Percentiles rank a stretch among this genome's conserved stretches.
Conservation (phyloP, 208 protist species). For the Acanthamoeba royreba region DNA sequence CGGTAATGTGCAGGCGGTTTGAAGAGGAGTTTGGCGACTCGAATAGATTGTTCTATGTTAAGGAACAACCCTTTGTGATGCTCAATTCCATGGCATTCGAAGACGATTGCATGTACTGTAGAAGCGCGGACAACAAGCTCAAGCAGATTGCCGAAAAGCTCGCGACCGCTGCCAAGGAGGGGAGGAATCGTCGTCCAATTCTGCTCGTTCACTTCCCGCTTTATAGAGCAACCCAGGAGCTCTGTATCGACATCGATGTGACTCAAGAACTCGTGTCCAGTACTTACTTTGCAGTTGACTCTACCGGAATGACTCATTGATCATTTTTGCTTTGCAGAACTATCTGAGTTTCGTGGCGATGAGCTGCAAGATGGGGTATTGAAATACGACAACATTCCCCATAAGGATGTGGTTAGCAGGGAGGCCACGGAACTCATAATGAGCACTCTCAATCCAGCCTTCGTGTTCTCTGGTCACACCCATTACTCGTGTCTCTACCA, state of each 20-base stretch:
- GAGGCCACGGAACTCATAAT: background rate
- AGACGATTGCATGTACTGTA: background rate
- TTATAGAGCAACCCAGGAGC: background rate
- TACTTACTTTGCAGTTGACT: background rate
- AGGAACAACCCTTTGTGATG: slow-evolving; percentile 17
- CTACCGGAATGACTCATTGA: background rate
- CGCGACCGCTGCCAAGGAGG: background rate
- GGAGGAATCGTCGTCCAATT: background rate
- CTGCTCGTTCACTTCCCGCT: slow-evolving; percentile 22
- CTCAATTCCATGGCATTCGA: slow-evolving; percentile 46
- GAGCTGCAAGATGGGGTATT: slow-evolving; percentile 1
- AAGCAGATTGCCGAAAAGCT: background rate
- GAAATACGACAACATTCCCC: background rate
- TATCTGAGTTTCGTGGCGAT: slow-evolving; percentile 9
- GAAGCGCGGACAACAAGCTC: background rate
- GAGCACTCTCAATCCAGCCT: background rate
- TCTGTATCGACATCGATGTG: background rate
- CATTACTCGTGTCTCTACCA: slow-evolving; percentile 30
- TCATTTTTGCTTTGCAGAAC: background rate
- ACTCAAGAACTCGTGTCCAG: background rate
- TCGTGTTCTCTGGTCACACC: slow-evolving; percentile 33
- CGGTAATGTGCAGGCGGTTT: background rate
- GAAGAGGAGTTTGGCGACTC: background rate
- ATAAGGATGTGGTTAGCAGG: slow-evolving; percentile 15
- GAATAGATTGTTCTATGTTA: background rate